Base-by-base conservation (phyloP, 1,284 basidiomycete genomes). In the Apiotrichum gracile region DNA sequence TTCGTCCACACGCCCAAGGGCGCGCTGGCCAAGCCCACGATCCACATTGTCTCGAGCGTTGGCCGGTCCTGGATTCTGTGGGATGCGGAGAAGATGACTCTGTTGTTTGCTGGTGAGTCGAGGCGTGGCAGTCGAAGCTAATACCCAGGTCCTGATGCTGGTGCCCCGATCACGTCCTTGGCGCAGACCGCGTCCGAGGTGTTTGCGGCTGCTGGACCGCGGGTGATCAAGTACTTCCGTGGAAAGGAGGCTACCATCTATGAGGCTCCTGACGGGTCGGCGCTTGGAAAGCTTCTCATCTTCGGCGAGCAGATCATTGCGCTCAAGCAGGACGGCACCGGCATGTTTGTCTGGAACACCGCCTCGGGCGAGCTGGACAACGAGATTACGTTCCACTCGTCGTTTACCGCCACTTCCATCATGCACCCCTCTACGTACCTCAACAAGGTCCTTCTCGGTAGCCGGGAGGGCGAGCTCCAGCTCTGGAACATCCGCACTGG, bases 361-460 rank as follows among this genome's bases (percentile, higher is more conserved):
- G 73, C 78, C n/a, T 75, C 76, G 26, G 25, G 51, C 66, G 72
- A 68, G 26, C 52, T 72, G 14, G 57, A 63, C 40, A 72, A 71
- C 47, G 64, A 72, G 12, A 82, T 96, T 43, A 78, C 84, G 47
- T 93, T 76, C 60, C 72, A 72, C 52, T 51, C 62, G 5, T 60
- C 63, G 6, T 97, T 97, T 71, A 87, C 84, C 1, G 93, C 94
- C 10, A 87, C 84, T 12, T 81, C 80, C 19, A 76, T 97, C 27
- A 79, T 97, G 7, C 96, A 99, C 72, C 96, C 96, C 1, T 86
- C 91, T 1, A 98, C 96, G 5, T 98, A 98, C 74, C 76, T 99
- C 50, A 97, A 99, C 79, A 98, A 98, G 77, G 80, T 98, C 1
- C 78, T 98, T 1, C 82, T 98, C 10, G 85, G 86, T 1, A 89